A percentile compares a stretch with the other conserved stretches of the same genome.
These are phyloP conservation scores for Melampsora occidentalis DNA, from an alignment of 1,284 basidiomycete genomes.

Conservation along the genomic window DNA sequence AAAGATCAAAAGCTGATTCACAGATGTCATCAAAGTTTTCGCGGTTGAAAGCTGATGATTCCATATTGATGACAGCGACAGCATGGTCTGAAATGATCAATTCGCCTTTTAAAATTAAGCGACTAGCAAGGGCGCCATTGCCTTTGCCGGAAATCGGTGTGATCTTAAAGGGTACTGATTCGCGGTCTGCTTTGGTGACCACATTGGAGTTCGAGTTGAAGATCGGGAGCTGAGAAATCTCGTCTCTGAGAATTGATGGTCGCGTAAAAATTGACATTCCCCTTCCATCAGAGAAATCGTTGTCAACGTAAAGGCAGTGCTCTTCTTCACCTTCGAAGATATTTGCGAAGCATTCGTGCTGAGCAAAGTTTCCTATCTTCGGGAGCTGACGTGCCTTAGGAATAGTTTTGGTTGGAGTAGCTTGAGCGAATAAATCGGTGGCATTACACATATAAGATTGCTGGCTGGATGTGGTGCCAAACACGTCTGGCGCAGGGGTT, in stretches of 20 bases:
- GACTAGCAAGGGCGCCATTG: background rate
- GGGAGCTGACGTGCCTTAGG: no score
- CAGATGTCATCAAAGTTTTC: background rate
- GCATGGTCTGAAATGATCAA: slow-evolving; percentile 1
- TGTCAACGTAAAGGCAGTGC: background rate
- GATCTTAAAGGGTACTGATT: background rate
- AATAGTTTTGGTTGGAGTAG: no score
- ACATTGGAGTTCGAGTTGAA: background rate
- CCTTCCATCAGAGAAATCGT: background rate
- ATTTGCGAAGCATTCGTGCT: background rate
- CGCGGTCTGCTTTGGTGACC: slow-evolving; percentile 3
- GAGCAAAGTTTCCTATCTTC: background rate
- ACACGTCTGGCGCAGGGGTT: no score
- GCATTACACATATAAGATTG: no score
- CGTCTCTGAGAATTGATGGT: background rate
- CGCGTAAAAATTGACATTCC: background rate
- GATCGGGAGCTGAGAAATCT: background rate
- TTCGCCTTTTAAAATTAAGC: background rate
- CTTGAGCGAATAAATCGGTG: no score
- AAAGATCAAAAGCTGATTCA: background rate
- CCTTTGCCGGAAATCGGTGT: background rate
- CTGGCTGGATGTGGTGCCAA: no score
- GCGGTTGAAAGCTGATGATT: background rate
- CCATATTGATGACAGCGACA: background rate
- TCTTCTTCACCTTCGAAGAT: background rate